Evolutionary conservation across 805 yeast species (phyloP).

Genomic region (Lipomyces yamanashiensis): DNA sequence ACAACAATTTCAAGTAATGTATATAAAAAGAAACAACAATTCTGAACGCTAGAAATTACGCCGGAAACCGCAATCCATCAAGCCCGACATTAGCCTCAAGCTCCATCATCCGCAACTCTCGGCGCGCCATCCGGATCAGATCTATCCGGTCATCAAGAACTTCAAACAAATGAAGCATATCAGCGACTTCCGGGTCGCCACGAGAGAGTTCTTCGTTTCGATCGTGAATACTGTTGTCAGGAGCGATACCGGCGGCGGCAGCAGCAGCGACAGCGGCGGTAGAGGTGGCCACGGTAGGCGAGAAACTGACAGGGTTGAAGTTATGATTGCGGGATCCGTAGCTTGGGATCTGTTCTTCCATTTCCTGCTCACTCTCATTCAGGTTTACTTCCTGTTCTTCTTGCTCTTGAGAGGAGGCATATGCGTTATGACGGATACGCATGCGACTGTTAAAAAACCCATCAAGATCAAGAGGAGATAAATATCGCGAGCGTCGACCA

Average conservation of each 20-base stretch:
- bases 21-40: neutral
- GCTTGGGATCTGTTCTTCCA: neutral
- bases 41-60: neutral
- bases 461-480: slow-evolving; percentile 30
- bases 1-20: neutral
- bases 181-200: slow-evolving; percentile 19
- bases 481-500: slow-evolving; percentile 10
- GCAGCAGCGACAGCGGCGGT: neutral
- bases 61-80: slow-evolving; percentile 6
- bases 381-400: neutral
- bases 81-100: slow-evolving; percentile 15
- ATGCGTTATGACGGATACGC: slow-evolving; percentile 26
- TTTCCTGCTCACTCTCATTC: neutral
- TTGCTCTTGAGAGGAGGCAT: neutral
- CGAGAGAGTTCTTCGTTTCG: neutral
- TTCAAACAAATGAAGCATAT: slow-evolving; percentile 15
- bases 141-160: slow-evolving; percentile 28
- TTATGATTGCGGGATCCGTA: neutral
- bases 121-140: slow-evolving; percentile 23
- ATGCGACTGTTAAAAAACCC: slow-evolving; percentile 28
- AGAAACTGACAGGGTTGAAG: slow-evolving; percentile 3
- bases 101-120: slow-evolving; percentile 25
- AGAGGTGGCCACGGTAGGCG: slow-evolving; percentile 2
- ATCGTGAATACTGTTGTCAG: neutral
- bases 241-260: neutral